Base-by-base conservation (phyloP, 2,329 filamentous ascomycete genomes). In the Colletotrichum sojae region DNA sequence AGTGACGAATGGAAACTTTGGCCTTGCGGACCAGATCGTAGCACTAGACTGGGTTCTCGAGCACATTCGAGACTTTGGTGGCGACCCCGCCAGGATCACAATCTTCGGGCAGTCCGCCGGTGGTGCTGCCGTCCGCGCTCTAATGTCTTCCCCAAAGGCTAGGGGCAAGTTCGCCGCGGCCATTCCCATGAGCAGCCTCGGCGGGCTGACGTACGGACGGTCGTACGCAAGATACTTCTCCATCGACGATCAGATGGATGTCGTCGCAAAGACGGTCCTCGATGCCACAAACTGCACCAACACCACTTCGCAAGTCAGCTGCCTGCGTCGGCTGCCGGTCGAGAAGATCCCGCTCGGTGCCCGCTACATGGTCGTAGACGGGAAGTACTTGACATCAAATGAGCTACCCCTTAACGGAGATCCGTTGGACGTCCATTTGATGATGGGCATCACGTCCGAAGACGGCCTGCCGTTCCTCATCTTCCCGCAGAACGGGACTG, bases 181-280 rank as follows among this genome's bases (percentile, higher is more conserved):
- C 2, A 83, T 88, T 55, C 78, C 75, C 15, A 71, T 82, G 64
- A 82, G 80, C 71, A 82, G 80, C 52, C 76, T 82, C 3, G 82
- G 82, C 12, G 81, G 81, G 0, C 74, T 81, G 49, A 82, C 86
- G 73, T 89, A 89, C 66, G 88, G 86, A 12, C 86, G 84, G 0
- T 84, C 86, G 0, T 91, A 89, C 75, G 88, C 85, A 12, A 82
- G 83, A 25, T 91, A 90, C 77, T 85, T 86, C 72, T 89, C 87
- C 3, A 84, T 90, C 67, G 76, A 82, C 4, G 78, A 89, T 66
- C 85, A 85, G 22, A 84, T 86, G 73, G 74, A 80, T 1, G 79
- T 82, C 0, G 84, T 81, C 1, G 88, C 85, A 0, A 80, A 82
- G n/a, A 79, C 83, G 2, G 84, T 91, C 58, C 83, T 90, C 65